Base-by-base conservation (phyloP, 208 protist species). In the Wallacemonas sp. region DNA sequence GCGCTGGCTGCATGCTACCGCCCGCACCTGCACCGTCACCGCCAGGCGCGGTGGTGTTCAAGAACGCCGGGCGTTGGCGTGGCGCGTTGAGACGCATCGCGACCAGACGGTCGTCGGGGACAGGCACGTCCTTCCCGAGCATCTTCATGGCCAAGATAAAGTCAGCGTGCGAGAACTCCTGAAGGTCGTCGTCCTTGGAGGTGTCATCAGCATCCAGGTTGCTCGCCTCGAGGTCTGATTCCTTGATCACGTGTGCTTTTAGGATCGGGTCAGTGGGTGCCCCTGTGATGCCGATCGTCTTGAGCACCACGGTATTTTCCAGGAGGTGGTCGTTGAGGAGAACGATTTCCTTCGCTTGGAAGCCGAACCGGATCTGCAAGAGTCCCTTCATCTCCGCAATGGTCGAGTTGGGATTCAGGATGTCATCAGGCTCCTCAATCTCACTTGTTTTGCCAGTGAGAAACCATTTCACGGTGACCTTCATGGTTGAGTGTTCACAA, bases 341-440 rank as follows among this genome's bases (percentile, higher is more conserved):
- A 17, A 91, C 52, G 26, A 85, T 75, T 70, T 91, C 80, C 44
- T 73, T 78, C 33, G 74, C 67, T 19, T 71, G 61, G 49, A 93
- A 93, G n/a, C 87, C 87, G n/a, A 93, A 93, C n/a, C 63, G 78
- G 23, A 92, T 81, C 56, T 94, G 85, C 55, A 92, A 85, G 2
- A 92, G 80, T 2, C 88, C 88, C 71, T 94, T 94, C 27, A 94
- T 46, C 63, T 94, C 85, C 23, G 79, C 78, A 62, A 94, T 83
- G 21, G 88, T 91, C 1, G 77, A 78, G 61, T 83, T 60, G 2
- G 80, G 74, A 26, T 80, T 88, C 19, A 94, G 80, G 16, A 94
- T 61, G 2, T 75, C 78, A 63, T 92, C 81, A 21, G 41, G 57
- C 57, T 92, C 88, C 23, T 90, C 77, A 6, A 94, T 57, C 16